Base-by-base conservation (phyloP, 345 rosid species). In the Aquilaria sinensis region DNA sequence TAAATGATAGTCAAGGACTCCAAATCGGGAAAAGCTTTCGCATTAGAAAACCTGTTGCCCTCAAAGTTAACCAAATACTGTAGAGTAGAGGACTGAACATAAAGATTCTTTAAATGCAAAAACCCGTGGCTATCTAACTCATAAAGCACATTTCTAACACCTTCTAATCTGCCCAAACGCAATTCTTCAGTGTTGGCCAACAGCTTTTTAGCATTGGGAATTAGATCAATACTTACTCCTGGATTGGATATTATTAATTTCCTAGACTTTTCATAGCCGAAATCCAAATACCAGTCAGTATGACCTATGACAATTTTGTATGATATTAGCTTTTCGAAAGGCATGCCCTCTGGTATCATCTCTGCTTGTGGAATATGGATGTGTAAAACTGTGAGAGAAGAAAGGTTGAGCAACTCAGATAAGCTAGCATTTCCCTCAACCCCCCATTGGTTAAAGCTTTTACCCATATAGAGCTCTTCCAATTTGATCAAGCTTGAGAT, bases 381-480 rank as follows among this genome's bases (percentile, higher is more conserved):
- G 1, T 13, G 63, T 3, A 77, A 50, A 55, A 23, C 2, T 4
- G 62, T 70, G 12, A 77, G 47, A 5, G 49, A 9, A 1, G 55
- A 0, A 64, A 71, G 51, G 12, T 43, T n/a, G 34, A 61, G 65
- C 50, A 71, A 15, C 70, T 74, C 76, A 10, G 32, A 37, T 5
- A 77, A 66, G 33, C 51, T 43, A 2, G 73, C 73, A 10, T 75
- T 75, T 0, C 10, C 73, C 0, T 14, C 64, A 58, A 4, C 48
- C 53, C 65, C 75, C 83, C 80, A 70, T 0, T 47, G 9, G 12
- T 4, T 2, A 53, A 57, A 73, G 53, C 72, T 55, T 13, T 65
- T 12, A 0, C 13, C 11, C 70, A 71, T 54, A 31, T 47, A 63
- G 9, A 79, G 14, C 13, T 76, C 80, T 51, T 79, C 81, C 13